Evolutionary conservation across 1,139 yeast species (phyloP).

Genomic region (Zygosaccharomyces sapae): DNA sequence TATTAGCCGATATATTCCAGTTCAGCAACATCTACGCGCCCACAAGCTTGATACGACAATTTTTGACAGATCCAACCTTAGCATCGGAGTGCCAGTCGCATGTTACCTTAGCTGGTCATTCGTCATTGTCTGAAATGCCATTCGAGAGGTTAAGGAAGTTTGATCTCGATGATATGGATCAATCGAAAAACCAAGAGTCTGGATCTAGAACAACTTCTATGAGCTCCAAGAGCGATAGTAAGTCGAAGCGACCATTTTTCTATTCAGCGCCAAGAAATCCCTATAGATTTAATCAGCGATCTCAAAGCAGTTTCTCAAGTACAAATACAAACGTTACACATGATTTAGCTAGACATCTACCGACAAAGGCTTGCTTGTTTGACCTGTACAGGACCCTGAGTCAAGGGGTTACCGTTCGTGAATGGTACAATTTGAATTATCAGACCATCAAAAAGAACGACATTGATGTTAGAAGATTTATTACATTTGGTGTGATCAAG

Average conservation of each 20-base stretch:
- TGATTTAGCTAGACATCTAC: conserved; percentile 40
- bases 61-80: conserved; percentile 59
- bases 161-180: conserved; percentile 10
- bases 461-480: conserved; percentile 77
- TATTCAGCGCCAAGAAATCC: conserved; percentile 6
- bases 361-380: conserved; percentile 65
- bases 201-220: conserved; percentile 17
- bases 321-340: conserved; percentile 17
- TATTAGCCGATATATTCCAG: conserved; percentile 81
- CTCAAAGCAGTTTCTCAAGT: conserved; percentile 25
- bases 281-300: conserved; percentile 18
- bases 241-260: conserved; percentile 6
- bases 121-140: conserved; percentile 28
- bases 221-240: conserved; percentile 12
- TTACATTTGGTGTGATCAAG: conserved; percentile 80
- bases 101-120: conserved; percentile 43
- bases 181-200: conserved; percentile 13
- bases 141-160: conserved; percentile 19
- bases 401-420: conserved; percentile 72
- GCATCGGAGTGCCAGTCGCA: conserved; percentile 83
- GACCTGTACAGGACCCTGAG: conserved; percentile 71
- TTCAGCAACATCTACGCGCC: conserved; percentile 86
- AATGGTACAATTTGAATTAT: conserved; percentile 73
- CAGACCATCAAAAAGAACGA: conserved; percentile 54
- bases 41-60: conserved; percentile 67